These are phyloP conservation scores for Arxiozyma slooffiae DNA, from an alignment of 1,139 yeast genomes.

Conservation along the genomic window DNA sequence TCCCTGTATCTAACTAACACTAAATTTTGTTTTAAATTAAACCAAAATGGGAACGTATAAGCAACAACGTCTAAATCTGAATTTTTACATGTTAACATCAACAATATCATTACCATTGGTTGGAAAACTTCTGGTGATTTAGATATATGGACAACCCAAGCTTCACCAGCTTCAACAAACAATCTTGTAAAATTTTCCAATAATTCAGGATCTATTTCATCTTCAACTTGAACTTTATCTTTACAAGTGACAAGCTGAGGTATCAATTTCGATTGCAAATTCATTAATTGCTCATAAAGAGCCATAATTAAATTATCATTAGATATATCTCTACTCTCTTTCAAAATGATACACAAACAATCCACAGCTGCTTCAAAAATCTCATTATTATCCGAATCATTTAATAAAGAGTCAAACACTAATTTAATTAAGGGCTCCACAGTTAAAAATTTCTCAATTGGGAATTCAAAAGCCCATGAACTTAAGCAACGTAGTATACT, in stretches of 20 bases:
- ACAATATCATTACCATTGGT: slow-evolving; percentile 64
- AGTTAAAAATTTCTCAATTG: slow-evolving; percentile 54
- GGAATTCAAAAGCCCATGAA: slow-evolving; percentile 84
- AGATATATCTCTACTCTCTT: slow-evolving; percentile 72
- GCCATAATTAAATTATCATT: slow-evolving; percentile 53
- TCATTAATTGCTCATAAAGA: slow-evolving; percentile 57
- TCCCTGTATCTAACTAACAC: slow-evolving; percentile 53
- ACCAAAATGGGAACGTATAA: slow-evolving; percentile 92
- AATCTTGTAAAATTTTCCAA: slow-evolving; percentile 66
- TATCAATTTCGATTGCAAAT: slow-evolving; percentile 33
- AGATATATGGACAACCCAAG: slow-evolving; percentile 87
- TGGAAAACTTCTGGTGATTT: slow-evolving; percentile 61
- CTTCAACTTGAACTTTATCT: slow-evolving; percentile 12
- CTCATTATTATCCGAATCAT: slow-evolving; percentile 36
- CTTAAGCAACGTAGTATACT: slow-evolving; percentile 62
- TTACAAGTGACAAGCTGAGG: slow-evolving; percentile 12
- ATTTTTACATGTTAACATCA: slow-evolving; percentile 32
- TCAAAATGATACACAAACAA: slow-evolving; percentile 66
- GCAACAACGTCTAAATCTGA: slow-evolving; percentile 78
- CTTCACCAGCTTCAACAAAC: slow-evolving; percentile 87
- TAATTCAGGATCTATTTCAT: slow-evolving; percentile 37
- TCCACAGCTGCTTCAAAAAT: slow-evolving; percentile 84
- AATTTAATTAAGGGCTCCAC: slow-evolving; percentile 55
- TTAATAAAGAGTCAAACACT: slow-evolving; percentile 55
- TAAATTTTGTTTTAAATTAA: slow-evolving; percentile 61